Conservation (phyloP, 2,329 filamentous ascomycete species). For the Eurotiales sp. region DNA sequence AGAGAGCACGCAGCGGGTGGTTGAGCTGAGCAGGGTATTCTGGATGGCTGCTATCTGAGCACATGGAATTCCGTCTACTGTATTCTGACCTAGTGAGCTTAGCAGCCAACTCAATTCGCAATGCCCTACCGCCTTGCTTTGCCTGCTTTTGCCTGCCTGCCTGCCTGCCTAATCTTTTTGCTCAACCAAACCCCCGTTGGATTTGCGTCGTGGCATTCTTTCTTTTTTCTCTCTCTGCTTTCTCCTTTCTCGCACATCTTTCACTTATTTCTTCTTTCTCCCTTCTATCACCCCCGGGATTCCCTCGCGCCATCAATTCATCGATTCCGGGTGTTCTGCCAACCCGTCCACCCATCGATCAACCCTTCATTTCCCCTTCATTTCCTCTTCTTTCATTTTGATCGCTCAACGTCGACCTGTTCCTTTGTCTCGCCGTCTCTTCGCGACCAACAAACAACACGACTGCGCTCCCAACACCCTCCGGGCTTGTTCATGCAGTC, state of each 20-base stretch:
- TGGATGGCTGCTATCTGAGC: too few relatives aligned
- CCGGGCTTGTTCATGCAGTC: neutral
- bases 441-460: too few relatives aligned
- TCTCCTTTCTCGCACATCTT: constrained; percentile 8
- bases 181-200: constrained; percentile 8
- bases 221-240: constrained; percentile 4
- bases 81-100: too few relatives aligned
- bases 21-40: too few relatives aligned
- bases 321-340: neutral
- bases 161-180: constrained; percentile 14
- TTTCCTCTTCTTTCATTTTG: neutral
- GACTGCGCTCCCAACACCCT: neutral
- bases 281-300: constrained; percentile 15
- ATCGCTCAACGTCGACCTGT: too few relatives aligned
- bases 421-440: too few relatives aligned
- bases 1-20: too few relatives aligned
- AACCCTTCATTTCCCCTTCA: neutral
- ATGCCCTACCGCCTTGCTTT: constrained; percentile 4
- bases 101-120: neutral
- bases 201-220: constrained; percentile 14
- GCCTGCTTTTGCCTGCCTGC: constrained; percentile 5
- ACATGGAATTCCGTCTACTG: too few relatives aligned
- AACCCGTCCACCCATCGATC: neutral
- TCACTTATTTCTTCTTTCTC: constrained; percentile 12
- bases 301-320: neutral